Evolutionary conservation across 225 moss, liverwort and hornwort genomes (phyloP).

Genomic region (Physcomitrium patens): DNA sequence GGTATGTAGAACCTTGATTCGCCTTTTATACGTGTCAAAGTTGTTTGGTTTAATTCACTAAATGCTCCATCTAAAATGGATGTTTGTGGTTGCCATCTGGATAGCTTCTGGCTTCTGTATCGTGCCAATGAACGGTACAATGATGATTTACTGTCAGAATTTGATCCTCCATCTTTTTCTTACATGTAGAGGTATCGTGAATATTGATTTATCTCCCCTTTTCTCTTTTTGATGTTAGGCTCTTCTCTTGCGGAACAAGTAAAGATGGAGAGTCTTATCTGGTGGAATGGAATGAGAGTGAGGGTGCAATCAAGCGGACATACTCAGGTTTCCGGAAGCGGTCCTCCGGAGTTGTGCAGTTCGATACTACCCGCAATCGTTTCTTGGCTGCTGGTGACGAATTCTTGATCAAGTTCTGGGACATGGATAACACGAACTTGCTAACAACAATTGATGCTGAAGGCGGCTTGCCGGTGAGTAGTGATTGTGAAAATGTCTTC

Average conservation of each 20-base stretch:
- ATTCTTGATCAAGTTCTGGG: slow-evolving; percentile 98
- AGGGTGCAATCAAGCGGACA: slow-evolving; percentile 98
- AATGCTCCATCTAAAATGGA: neutral
- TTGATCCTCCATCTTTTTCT: no score
- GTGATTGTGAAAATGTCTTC: no score
- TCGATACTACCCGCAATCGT: slow-evolving; percentile 95
- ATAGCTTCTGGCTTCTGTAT: neutral
- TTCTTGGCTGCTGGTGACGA: slow-evolving; percentile 97
- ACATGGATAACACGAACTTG: slow-evolving; percentile 91
- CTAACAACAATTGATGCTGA: slow-evolving; percentile 92
- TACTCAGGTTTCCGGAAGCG: slow-evolving; percentile 96
- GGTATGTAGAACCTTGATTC: slow-evolving; percentile 38
- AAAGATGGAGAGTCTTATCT: slow-evolving; percentile 96
- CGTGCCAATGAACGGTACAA: neutral
- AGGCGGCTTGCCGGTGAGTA: slow-evolving; percentile 84
- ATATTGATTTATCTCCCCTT: neutral
- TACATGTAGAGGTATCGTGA: no score
- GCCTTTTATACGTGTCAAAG: no score
- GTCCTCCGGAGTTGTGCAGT: slow-evolving; percentile 94
- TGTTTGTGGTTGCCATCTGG: neutral
- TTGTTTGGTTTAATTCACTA: neutral
- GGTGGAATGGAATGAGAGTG: slow-evolving; percentile 99
- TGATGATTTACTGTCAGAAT: neutral
- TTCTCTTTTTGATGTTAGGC: slow-evolving; percentile 45
- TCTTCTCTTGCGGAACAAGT: slow-evolving; percentile 98